Base-by-base conservation (phyloP, 257 asterid species). In the Rhazya stricta region DNA sequence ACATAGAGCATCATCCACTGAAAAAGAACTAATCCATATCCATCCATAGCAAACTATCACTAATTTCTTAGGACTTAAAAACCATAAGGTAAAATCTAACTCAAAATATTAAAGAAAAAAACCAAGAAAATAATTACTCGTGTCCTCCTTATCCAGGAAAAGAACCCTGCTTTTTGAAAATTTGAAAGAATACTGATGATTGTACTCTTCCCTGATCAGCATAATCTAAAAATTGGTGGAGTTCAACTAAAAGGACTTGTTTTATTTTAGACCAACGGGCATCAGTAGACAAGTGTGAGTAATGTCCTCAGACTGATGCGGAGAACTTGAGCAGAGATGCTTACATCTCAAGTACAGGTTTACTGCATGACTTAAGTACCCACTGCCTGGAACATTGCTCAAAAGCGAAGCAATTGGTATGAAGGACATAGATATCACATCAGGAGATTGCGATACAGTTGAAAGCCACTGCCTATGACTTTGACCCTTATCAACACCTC, bases 391-490 rank as follows among this genome's bases (percentile, higher is more conserved):
- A 16, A 48, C 54, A 12, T 16, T 48, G 54, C 9, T 12, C 54
- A 48, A 48, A 12, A 48, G 54, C 21, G 54, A 48, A 48, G 21
- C 54, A 48, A 48, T 13, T 1, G 54, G 54, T 23, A 48, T 23
- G 15, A 48, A 48, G 54, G 54, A 48, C 54, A 48, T 48, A 1
- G 54, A 48, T 48, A 48, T 48, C 21, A 48, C 54, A 48, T 48
- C 54, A 48, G 54, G 54, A 48, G 54, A 48, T 23, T 48, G 50
- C 9, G 54, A 16, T 48, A 48, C 54, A 16, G 69, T 63, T 34
- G 69, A 63, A 36, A 63, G 69, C 69, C 69, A 63, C 45, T 34
- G 69, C 27, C 69, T 18, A 61, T 61, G 69, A 63, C 69, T 63
- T 63, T 63, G 69, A 34, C 69, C 69, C 21, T 63, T 63, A 3